Conservation (phyloP, 2,329 filamentous ascomycete genomes). For the Scopulariopsis brevicaulis region DNA sequence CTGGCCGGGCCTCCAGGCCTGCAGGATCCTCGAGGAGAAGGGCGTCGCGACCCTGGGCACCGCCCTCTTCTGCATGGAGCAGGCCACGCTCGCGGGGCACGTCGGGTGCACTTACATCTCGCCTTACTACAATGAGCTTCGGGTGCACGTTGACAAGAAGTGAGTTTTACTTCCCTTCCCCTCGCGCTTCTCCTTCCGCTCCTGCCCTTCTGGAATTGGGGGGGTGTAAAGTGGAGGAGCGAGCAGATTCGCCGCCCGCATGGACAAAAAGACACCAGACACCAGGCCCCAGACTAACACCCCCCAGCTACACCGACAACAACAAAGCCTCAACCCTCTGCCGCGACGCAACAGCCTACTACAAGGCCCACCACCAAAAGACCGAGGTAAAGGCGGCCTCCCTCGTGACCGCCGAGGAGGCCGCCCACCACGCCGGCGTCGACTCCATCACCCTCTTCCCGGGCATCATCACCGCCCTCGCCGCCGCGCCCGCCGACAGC, state of each 20-base stretch:
- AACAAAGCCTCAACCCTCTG: conserved; percentile 38
- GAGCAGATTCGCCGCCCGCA: too few relatives aligned
- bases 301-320: conserved; percentile 30
- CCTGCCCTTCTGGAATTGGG: neutral
- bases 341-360: conserved; percentile 40
- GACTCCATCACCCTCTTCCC: conserved; percentile 50
- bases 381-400: conserved; percentile 46
- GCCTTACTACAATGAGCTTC: conserved; percentile 55
- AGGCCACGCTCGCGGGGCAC: conserved; percentile 45
- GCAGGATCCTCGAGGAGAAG: conserved; percentile 35
- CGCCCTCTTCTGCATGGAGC: conserved; percentile 49
- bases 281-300: neutral
- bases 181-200: neutral
- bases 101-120: conserved; percentile 50
- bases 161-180: conserved; percentile 14
- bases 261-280: neutral
- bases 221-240: too few relatives aligned
- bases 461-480: conserved; percentile 33
- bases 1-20: conserved; percentile 52
- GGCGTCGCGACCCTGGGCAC: conserved; percentile 51
- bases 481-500: conserved; percentile 18
- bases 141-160: conserved; percentile 45
- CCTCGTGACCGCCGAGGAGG: conserved; percentile 43
- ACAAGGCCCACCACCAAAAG: conserved; percentile 22
- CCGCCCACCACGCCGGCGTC: conserved; percentile 44